phyloP scores from a whole-genome alignment of 2,329 filamentous ascomycete species.

The Aspergillus ochraceus region DNA sequence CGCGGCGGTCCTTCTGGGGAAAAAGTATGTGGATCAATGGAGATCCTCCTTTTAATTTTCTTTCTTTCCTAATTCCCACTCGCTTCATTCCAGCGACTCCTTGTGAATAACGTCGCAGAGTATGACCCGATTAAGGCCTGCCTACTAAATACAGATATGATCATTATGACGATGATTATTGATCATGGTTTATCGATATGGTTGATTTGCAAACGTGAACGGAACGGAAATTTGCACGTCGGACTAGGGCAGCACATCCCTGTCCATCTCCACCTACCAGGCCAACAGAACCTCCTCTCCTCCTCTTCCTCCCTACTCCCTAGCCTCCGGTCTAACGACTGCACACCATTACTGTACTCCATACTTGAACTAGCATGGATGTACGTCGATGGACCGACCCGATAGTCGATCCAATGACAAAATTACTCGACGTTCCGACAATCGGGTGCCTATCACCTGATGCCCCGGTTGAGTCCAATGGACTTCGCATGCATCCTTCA shows the following conservation, averaged over 20 bases:
- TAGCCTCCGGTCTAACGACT: constrained; percentile 2
- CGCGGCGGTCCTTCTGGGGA: constrained; percentile 26
- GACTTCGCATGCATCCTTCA: not conserved
- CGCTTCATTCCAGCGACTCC: not conserved
- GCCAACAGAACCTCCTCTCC: too few species aligned
- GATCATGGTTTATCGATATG: too few species aligned
- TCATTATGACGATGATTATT: not conserved
- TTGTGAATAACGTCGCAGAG: not conserved
- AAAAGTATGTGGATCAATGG: constrained; percentile 26
- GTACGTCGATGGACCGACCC: not conserved
- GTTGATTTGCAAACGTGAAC: too few species aligned
- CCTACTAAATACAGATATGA: too few species aligned
- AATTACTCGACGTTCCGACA: constrained; percentile 5
- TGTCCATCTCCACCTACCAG: constrained; percentile 9
- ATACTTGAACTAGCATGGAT: constrained; percentile 1
- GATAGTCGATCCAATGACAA: constrained; percentile 4
- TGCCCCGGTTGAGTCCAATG: not conserved
- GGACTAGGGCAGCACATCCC: constrained; percentile 11
- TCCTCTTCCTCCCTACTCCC: not conserved
- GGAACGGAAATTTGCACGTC: not conserved
- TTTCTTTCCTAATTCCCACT: not conserved
- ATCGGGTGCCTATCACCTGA: constrained; percentile 14
- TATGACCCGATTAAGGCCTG: too few species aligned
- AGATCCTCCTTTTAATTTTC: constrained; percentile 25
- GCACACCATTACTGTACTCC: constrained; percentile 4